phyloP scores from a whole-genome alignment of 345 rosid species.

The Psidium guajava region DNA sequence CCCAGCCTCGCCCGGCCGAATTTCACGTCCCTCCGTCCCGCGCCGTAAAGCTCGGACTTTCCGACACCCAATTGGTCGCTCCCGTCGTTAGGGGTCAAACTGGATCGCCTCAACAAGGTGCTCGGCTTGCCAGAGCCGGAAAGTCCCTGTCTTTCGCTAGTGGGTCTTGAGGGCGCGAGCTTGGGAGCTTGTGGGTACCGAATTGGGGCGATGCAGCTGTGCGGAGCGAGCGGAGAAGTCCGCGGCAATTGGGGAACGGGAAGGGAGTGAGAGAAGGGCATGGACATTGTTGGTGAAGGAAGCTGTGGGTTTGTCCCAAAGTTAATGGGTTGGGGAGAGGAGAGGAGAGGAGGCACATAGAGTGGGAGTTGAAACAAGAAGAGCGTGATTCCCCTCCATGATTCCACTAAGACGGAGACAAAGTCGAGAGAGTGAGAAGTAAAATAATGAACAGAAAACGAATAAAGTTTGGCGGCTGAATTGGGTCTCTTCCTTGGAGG shows the following conservation, averaged over 20 bases:
- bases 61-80: not conserved
- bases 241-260: not conserved
- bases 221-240: not conserved
- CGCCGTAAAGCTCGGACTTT: not conserved
- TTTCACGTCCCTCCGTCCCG: not conserved
- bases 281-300: not conserved
- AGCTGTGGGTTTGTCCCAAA: not conserved
- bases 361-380: not conserved
- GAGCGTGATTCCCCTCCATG: not conserved
- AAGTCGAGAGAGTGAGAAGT: not conserved
- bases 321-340: not conserved
- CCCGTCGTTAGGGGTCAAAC: not conserved
- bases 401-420: not conserved
- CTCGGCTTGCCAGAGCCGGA: not conserved
- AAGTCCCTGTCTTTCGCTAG: not conserved
- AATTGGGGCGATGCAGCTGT: not conserved
- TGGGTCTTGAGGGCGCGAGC: not conserved
- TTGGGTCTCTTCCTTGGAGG: not conserved
- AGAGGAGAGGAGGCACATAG: not conserved
- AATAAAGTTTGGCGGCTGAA: not conserved
- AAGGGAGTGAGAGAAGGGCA: not conserved
- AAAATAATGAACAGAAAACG: not conserved
- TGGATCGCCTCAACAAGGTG: not conserved
- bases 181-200: not conserved
- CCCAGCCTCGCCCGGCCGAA: not conserved